Conservation (phyloP, 2,329 filamentous ascomycete genomes). For the Clonostachys solani region DNA sequence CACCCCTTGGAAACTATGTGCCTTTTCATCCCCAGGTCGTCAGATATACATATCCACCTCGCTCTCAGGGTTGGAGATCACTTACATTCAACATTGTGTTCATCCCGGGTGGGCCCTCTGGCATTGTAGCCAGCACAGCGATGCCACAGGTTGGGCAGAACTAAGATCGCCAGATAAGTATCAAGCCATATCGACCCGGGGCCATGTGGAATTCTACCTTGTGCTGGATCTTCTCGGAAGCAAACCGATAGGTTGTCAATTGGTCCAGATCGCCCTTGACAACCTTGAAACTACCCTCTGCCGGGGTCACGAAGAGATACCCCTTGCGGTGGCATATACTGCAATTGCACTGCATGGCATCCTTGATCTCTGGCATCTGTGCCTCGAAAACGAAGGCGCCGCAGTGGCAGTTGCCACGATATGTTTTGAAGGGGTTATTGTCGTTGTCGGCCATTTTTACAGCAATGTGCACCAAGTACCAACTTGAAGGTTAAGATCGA, state of each 20-base stretch:
- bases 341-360: slow-evolving; percentile 58
- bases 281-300: slow-evolving; percentile 28
- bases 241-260: slow-evolving; percentile 40
- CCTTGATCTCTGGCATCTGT: slow-evolving; percentile 52
- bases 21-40: slow-evolving; percentile 15
- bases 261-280: slow-evolving; percentile 37
- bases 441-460: not conserved
- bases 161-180: slow-evolving; percentile 16
- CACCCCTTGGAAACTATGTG: slow-evolving; percentile 35
- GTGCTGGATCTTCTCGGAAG: slow-evolving; percentile 26
- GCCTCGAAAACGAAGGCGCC: slow-evolving; percentile 46
- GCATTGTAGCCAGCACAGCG: slow-evolving; percentile 25
- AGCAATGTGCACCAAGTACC: not conserved
- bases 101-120: too few relatives aligned
- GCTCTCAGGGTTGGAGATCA: too few relatives aligned
- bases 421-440: slow-evolving; percentile 21
- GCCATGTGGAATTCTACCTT: slow-evolving; percentile 21
- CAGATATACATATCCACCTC: slow-evolving; percentile 6
- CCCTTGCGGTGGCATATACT: slow-evolving; percentile 56
- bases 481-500: too few relatives aligned
- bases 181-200: not conserved
- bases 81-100: too few relatives aligned
- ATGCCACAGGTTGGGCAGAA: slow-evolving; percentile 50
- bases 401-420: slow-evolving; percentile 57
- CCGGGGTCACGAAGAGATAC: slow-evolving; percentile 25